A percentile compares a stretch with the other conserved stretches of the same genome.
Conservation (phyloP, 495 filamentous ascomycete species). For the Aspergillus campestris region DNA sequence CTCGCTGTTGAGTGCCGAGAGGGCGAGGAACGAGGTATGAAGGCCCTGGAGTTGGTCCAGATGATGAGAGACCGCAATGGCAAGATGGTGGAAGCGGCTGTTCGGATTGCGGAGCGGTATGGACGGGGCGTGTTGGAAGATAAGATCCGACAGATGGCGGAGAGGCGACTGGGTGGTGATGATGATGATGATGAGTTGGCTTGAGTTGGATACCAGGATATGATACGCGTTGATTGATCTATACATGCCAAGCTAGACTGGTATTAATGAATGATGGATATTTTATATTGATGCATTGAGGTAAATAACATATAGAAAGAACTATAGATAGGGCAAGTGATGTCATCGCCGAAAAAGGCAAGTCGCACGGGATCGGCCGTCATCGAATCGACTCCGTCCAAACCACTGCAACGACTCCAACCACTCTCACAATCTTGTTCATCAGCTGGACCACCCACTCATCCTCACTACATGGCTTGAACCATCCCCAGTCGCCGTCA, state of each 20-base stretch:
- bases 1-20: constrained; percentile 84
- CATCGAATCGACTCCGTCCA: too few species aligned
- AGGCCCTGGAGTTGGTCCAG: constrained; percentile 76
- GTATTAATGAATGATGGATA: too few species aligned
- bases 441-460: neutral
- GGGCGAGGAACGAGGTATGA: constrained; percentile 88
- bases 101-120: constrained; percentile 75
- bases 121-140: constrained; percentile 67
- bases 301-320: too few species aligned
- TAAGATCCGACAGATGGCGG: constrained; percentile 76
- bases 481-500: neutral
- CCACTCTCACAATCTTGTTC: neutral
- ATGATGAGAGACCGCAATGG: constrained; percentile 72
- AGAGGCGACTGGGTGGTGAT: constrained; percentile 47
- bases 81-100: constrained; percentile 77
- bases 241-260: too few species aligned
- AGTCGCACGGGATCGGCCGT: too few species aligned
- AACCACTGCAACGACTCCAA: too few species aligned
- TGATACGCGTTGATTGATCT: too few species aligned
- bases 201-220: constrained; percentile 11
- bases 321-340: too few species aligned
- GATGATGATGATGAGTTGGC: constrained; percentile 47
- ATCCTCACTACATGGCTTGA: neutral
- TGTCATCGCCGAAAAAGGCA: too few species aligned
- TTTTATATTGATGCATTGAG: too few species aligned